phyloP scores from a whole-genome alignment of 257 asterid genomes.

The Hygrophila difformis region DNA sequence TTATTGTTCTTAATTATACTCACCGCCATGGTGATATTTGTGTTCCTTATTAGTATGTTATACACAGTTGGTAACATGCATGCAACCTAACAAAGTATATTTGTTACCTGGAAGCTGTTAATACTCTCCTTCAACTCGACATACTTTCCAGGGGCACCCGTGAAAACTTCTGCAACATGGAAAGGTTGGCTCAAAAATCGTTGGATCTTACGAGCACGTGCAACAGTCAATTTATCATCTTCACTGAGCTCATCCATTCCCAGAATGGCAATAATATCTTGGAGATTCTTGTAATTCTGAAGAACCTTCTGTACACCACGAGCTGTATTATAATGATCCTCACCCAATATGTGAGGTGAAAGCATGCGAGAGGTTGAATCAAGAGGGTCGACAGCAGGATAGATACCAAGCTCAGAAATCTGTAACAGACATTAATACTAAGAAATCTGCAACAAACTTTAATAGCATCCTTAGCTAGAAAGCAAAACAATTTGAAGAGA shows the following conservation, averaged over 20 bases:
- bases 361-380: slow-evolving; percentile 99
- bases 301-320: slow-evolving; percentile 98
- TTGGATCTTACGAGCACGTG: slow-evolving; percentile 92
- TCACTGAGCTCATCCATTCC: slow-evolving; percentile 99
- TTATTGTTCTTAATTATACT: too few species aligned
- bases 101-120: slow-evolving; percentile 78
- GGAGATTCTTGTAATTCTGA: slow-evolving; percentile 95
- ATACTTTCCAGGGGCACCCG: slow-evolving; percentile 94
- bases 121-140: slow-evolving; percentile 96
- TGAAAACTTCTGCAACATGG: slow-evolving; percentile 99
- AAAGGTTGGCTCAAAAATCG: slow-evolving; percentile 94
- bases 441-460: not conserved
- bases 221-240: slow-evolving; percentile 93
- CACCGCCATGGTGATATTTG: too few species aligned
- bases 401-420: slow-evolving; percentile 98
- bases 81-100: too few species aligned
- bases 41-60: too few species aligned
- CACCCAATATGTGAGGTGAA: slow-evolving; percentile 94
- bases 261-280: slow-evolving; percentile 94
- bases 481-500: too few species aligned
- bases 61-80: too few species aligned
- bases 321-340: slow-evolving; percentile 89
- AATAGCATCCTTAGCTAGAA: not conserved
- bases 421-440: slow-evolving; percentile 18
- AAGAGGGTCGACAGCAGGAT: slow-evolving; percentile 96